A percentile compares a stretch with the other conserved stretches of the same genome.
Conservation (phyloP, 495 filamentous ascomycete species). For the Penicillium robsamsonii region DNA sequence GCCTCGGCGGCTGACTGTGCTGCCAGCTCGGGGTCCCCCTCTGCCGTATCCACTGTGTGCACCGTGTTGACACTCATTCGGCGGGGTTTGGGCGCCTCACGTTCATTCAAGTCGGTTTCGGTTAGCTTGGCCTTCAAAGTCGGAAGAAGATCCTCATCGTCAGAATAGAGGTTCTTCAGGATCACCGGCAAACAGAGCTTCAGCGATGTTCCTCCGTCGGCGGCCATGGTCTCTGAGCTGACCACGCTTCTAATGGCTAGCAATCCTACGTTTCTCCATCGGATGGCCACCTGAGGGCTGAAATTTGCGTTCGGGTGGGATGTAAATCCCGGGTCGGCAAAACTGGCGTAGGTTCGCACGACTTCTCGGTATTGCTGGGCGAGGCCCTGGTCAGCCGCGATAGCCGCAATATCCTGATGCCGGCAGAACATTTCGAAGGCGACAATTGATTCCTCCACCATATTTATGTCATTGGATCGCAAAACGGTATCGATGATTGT, state of each 20-base stretch:
- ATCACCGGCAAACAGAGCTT: conserved; percentile 76
- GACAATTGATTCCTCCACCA: conserved; percentile 81
- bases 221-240: conserved; percentile 71
- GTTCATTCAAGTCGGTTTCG: conserved; percentile 62
- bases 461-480: conserved; percentile 75
- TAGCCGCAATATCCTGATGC: conserved; percentile 72
- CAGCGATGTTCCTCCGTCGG: conserved; percentile 70
- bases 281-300: conserved; percentile 68
- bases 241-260: conserved; percentile 76
- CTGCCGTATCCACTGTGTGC: conserved; percentile 61
- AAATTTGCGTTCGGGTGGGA: conserved; percentile 43
- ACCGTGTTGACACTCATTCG: conserved; percentile 79
- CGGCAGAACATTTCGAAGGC: conserved; percentile 82
- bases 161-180: conserved; percentile 78
- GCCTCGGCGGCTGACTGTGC: conserved; percentile 75
- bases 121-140: conserved; percentile 59
- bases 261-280: conserved; percentile 79
- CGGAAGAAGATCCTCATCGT: conserved; percentile 65
- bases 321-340: conserved; percentile 52
- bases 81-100: conserved; percentile 55
- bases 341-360: conserved; percentile 71
- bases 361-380: conserved; percentile 78
- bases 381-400: conserved; percentile 79
- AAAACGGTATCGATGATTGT: conserved; percentile 76
- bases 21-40: conserved; percentile 68